These are phyloP conservation scores for Trifolium dubium DNA, from an alignment of 306 rosid species.

Conservation along the genomic window DNA sequence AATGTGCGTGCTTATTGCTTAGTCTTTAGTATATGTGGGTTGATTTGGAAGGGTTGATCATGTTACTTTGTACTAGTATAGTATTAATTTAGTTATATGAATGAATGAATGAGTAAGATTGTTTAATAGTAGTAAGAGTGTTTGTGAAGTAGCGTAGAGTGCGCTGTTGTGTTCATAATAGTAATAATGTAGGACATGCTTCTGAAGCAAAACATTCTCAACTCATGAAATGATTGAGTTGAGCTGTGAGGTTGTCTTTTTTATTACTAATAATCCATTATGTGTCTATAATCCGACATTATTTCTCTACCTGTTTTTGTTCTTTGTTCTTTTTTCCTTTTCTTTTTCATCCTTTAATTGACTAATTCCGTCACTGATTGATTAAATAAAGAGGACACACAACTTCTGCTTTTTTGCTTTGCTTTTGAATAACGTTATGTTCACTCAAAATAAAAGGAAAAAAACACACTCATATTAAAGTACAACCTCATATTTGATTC, in stretches of 20 bases:
- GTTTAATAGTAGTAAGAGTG: constrained; percentile 20
- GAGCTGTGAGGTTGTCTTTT: constrained; percentile 6
- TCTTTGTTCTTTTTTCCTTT: background rate
- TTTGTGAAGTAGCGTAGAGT: constrained; percentile 40
- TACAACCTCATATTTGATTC: background rate
- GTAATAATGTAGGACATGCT: constrained; percentile 27
- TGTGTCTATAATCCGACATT: constrained; percentile 40
- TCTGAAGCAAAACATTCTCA: constrained; percentile 63
- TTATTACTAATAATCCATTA: background rate
- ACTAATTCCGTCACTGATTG: background rate
- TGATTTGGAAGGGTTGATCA: constrained; percentile 18
- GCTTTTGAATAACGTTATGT: constrained; percentile 7
- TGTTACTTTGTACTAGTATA: background rate
- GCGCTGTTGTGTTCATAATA: constrained; percentile 42
- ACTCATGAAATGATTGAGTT: constrained; percentile 27
- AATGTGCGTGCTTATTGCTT: constrained; percentile 16
- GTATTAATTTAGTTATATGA: background rate
- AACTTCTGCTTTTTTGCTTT: constrained; percentile 11
- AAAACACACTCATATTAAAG: background rate
- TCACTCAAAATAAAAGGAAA: background rate
- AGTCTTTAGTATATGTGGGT: background rate
- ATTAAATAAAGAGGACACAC: background rate
- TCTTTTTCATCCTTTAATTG: background rate
- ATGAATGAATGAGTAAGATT: constrained; percentile 4
- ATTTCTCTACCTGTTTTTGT: constrained; percentile 27